phyloP scores from a whole-genome alignment of 108 stramenopile genomes.

The Skeletonema grethae region DNA sequence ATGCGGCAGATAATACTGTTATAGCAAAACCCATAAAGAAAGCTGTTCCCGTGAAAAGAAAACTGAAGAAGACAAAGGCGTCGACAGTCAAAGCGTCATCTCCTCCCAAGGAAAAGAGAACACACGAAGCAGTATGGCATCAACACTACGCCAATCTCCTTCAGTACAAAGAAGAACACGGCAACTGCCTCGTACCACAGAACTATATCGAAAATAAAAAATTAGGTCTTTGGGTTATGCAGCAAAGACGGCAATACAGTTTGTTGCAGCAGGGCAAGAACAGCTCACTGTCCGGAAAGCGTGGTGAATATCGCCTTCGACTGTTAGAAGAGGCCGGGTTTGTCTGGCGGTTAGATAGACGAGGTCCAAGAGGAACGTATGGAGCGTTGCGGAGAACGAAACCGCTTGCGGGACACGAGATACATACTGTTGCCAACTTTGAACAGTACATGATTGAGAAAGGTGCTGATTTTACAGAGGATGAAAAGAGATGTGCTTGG shows the following conservation, averaged over 20 bases:
- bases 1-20: not conserved
- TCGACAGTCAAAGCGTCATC: not conserved
- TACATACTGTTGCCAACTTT: constrained; percentile 2
- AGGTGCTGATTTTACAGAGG: constrained; percentile 4
- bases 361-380: constrained; percentile 12
- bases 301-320: constrained; percentile 8
- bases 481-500: constrained; percentile 8
- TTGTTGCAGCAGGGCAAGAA: constrained; percentile 36
- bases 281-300: not conserved
- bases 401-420: not conserved
- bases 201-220: constrained; percentile 37
- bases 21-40: not conserved
- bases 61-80: not conserved
- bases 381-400: not conserved
- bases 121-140: constrained; percentile 18
- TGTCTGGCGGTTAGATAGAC: constrained; percentile 22
- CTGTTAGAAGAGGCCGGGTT: constrained; percentile 32
- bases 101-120: not conserved
- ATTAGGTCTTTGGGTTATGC: constrained; percentile 59
- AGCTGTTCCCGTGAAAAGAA: not conserved
- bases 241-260: constrained; percentile 56
- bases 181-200: constrained; percentile 62
- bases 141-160: constrained; percentile 8
- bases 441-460: constrained; percentile 13
- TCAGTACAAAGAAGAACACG: constrained; percentile 42